A percentile compares a stretch with the other conserved stretches of the same genome.
Evolutionary conservation across 2,329 filamentous ascomycete genomes (phyloP).

Genomic region (Sarocladium strictum): DNA sequence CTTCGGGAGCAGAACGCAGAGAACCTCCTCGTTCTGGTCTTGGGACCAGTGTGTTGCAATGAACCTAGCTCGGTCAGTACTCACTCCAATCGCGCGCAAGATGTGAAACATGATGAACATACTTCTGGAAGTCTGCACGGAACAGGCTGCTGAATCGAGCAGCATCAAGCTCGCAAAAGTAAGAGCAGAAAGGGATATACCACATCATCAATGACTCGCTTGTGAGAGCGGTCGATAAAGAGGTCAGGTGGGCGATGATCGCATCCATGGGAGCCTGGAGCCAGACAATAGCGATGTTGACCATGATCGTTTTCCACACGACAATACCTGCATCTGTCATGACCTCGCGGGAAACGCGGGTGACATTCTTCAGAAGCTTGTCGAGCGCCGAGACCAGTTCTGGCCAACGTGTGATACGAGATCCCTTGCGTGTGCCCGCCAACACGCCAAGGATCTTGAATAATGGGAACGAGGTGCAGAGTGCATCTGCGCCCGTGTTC

Average conservation of each 20-base stretch:
- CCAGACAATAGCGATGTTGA: constrained; percentile 60
- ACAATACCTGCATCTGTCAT: constrained; percentile 28
- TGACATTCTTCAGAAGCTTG: constrained; percentile 43
- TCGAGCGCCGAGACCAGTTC: constrained; percentile 52
- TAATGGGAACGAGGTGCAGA: constrained; percentile 41
- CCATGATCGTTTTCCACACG: constrained; percentile 54
- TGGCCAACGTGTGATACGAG: constrained; percentile 67
- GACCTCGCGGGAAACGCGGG: constrained; percentile 30
- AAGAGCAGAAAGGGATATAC: constrained; percentile 82
- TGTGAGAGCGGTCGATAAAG: constrained; percentile 59
- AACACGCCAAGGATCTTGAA: constrained; percentile 60
- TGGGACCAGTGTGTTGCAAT: constrained; percentile 68
- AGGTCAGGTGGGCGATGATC: constrained; percentile 62
- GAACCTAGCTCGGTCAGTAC: constrained; percentile 50
- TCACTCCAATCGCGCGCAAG: neutral
- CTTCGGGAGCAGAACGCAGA: constrained; percentile 63
- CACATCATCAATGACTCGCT: constrained; percentile 59
- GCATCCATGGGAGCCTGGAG: constrained; percentile 74
- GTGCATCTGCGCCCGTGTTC: constrained; percentile 12
- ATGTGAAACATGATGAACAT: constrained; percentile 17
- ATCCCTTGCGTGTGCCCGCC: constrained; percentile 75
- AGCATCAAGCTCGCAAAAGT: constrained; percentile 67
- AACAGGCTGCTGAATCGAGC: constrained; percentile 75
- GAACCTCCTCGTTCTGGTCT: constrained; percentile 56
- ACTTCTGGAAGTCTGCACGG: constrained; percentile 75